phyloP scores from a whole-genome alignment of 345 rosid species.

The Ailanthus altissimus region DNA sequence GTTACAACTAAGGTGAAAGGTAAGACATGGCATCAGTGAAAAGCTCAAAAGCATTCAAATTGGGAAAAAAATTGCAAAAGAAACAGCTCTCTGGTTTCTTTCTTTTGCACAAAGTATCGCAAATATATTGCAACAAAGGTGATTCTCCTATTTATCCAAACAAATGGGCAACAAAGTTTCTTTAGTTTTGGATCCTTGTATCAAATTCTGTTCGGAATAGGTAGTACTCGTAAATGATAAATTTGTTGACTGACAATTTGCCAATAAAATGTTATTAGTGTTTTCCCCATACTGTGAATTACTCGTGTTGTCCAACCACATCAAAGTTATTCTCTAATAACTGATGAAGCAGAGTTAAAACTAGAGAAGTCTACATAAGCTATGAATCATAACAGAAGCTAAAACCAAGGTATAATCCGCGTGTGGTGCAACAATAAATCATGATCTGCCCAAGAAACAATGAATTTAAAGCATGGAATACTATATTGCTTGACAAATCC shows the following conservation, averaged over 20 bases:
- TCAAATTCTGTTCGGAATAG: neutral
- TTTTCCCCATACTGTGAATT: neutral
- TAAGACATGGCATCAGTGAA: neutral
- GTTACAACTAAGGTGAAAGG: neutral
- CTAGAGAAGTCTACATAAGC: neutral
- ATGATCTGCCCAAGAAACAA: neutral
- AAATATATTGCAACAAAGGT: neutral
- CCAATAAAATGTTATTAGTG: neutral
- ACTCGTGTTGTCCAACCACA: too few species aligned
- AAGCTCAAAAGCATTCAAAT: neutral
- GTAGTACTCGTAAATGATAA: neutral
- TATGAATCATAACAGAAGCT: neutral
- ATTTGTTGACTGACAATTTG: neutral
- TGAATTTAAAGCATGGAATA: conserved; percentile 11
- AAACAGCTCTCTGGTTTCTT: neutral
- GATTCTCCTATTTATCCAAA: too few species aligned
- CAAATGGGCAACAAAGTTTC: neutral
- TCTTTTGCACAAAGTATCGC: neutral
- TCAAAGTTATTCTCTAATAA: neutral
- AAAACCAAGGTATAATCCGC: neutral
- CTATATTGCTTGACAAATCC: conserved; percentile 20
- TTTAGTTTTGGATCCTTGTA: neutral
- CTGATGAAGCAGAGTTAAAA: neutral
- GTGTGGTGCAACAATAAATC: neutral
- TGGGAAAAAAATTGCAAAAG: neutral